Evolutionary conservation across 345 rosid genomes (phyloP), one percentile per base, ranked within the genome.

Genomic region (Draba incana): DNA sequence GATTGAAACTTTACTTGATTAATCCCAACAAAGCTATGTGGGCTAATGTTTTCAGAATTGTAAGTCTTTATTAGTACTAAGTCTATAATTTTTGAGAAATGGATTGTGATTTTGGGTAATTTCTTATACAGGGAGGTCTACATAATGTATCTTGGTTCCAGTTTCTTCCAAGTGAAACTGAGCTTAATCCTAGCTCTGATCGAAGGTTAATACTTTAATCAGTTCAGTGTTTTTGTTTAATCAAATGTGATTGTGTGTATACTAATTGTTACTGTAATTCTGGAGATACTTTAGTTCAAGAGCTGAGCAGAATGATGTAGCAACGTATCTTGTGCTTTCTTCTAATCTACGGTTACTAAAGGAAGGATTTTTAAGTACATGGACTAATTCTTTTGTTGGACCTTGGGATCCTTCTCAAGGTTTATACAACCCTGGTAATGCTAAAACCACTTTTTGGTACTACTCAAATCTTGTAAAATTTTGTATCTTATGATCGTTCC

Each of bases 391-490:
- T 68, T 94, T 94, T 80, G 98, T 94, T 70, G 99, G 99, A 77
- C 99, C 99, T 76, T 94, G 99, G 99, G 99, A 94, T 81, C 99
- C 97, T 30, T 94, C 99, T 74, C 99, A 94, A 78, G 99, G 99
- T 59, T 68, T 92, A 75, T 89, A 94, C 71, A 94, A 92, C 77
- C 99, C 99, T 63, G 99, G 99, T 91, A 84, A 85, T 10, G 66
- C 8, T 53, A 6, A 35, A 45, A 46, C 15, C 35, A 16, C 54
- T n/a, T 20, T 37, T 10, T 55, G 15, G 0, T 46, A 33, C 8
- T 33, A n/a, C 4, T 14, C 39, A 28, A 15, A 41, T 69, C 28
- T 48, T 49, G 47, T 54, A 2, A 4, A 2, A 2, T 1, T 35
- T 62, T 61, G 31, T 16, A 3, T 62, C 51, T 70, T 52, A 68